Evolutionary conservation across 805 yeast genomes (phyloP).

Genomic region (Wickerhamiella kazuoi): DNA sequence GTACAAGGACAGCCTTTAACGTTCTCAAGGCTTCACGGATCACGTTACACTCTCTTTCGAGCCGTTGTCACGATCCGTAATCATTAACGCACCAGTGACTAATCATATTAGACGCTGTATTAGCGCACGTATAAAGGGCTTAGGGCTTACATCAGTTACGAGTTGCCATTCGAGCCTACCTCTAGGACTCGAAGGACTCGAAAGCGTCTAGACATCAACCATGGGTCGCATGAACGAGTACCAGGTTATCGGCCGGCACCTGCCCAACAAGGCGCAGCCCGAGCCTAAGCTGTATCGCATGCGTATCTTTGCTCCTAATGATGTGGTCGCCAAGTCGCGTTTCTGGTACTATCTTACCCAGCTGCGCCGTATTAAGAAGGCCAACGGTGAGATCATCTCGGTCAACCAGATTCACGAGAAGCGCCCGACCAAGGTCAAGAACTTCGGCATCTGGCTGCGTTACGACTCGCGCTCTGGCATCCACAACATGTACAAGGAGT

Average conservation of each 20-base stretch:
- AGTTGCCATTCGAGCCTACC: too few species aligned
- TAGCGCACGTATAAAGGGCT: too few species aligned
- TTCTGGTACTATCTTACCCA: constrained; percentile 99
- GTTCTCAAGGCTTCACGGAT: too few species aligned
- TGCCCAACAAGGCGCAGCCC: constrained; percentile 97
- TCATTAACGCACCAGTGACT: too few species aligned
- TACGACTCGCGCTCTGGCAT: constrained; percentile 99
- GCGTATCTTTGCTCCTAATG: constrained; percentile 99
- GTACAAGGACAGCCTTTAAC: too few species aligned
- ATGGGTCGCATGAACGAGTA: constrained; percentile 97
- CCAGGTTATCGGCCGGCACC: constrained; percentile 99
- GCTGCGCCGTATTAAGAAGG: constrained; percentile 98
- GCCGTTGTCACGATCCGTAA: too few species aligned
- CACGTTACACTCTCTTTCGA: too few species aligned
- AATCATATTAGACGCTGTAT: too few species aligned
- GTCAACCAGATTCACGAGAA: constrained; percentile 82
- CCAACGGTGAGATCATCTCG: constrained; percentile 97
- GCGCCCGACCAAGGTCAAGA: constrained; percentile 98
- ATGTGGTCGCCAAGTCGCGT: constrained; percentile 98
- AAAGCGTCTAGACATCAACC: constrained; percentile 3
- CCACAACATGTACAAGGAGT: constrained; percentile 99
- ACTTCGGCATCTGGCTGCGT: constrained; percentile 99
- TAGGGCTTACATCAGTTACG: too few species aligned
- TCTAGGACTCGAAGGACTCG: too few species aligned
- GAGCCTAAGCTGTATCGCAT: constrained; percentile 99